Evolutionary conservation across 106 monocot genomes (phyloP), one percentile per base, ranked within the genome.

Genomic region (Phalaenopsis equestris): DNA sequence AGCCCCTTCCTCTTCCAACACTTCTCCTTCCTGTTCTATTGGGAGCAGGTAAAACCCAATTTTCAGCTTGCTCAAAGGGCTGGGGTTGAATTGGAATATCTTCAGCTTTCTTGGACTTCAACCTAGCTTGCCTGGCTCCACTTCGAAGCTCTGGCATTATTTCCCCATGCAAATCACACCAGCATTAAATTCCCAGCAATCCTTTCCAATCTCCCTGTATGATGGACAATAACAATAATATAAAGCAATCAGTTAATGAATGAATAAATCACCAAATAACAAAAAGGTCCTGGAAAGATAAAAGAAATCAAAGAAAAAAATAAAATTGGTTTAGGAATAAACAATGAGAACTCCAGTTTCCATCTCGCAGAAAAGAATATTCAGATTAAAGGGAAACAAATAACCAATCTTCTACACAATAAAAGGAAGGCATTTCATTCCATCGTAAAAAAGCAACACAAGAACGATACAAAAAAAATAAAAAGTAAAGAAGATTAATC

Each of bases 91-190:
- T 21, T 24, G 84, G 86, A 75, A 88, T 88, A 81, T 93, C 95
- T 77, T 89, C 91, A 75, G 87, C 84, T 77, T 84, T 95, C 79
- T 89, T 93, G 45, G 93, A 88, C 82, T 82, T 91, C 88, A 94
- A 83, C 68, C 93, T 88, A 90, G 89, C 92, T 88, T 98, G 94
- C 42, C 98, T 90, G 73, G 93, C 88, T 85, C 94, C 98, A 81
- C 98, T 99, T 88, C 93, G 80, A 91, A 99, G 81, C 86, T 99
- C 94, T 86, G 93, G 98, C 98, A 99, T 99, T 87, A 88, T 95
- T 86, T 90, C 85, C 90, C 98, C 98, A 92, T 93, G 84, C 93
- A 92, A 89, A 15, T 88, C 80, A 89, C 82, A n/a, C 80, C 73
- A 78, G 56, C 83, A 77, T 83, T 84, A 82, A 78, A 80, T 87